phyloP scores from a whole-genome alignment of 495 filamentous ascomycete species.

The Aspergillus carlsbadensis region DNA sequence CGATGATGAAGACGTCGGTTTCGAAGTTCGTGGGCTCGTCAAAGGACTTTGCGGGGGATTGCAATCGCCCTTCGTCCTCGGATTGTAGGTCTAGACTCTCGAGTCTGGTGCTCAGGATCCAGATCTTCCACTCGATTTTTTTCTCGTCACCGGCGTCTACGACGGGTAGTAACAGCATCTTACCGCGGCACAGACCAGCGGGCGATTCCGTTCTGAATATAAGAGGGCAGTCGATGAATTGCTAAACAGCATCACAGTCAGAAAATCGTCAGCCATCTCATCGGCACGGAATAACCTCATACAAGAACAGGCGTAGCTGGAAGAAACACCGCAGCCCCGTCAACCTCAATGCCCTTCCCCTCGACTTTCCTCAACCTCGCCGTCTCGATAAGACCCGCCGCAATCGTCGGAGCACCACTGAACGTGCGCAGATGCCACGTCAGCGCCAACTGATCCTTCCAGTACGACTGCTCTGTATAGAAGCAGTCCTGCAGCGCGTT shows the following conservation, averaged over 20 bases:
- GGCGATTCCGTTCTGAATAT: conserved; percentile 18
- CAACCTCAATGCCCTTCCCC: conserved; percentile 16
- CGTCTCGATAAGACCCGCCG: conserved; percentile 17
- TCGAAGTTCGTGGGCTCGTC: neutral
- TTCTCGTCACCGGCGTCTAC: neutral
- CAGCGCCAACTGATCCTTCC: conserved; percentile 24
- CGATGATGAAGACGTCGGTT: conserved; percentile 28
- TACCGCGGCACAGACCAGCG: conserved; percentile 18
- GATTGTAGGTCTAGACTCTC: conserved; percentile 16
- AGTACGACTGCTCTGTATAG: conserved; percentile 22
- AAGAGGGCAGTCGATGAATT: conserved; percentile 27
- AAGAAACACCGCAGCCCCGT: conserved; percentile 18
- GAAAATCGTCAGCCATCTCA: too few relatives aligned
- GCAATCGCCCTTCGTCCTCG: conserved; percentile 17
- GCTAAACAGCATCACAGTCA: conserved; percentile 8
- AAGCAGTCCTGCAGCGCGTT: conserved; percentile 13
- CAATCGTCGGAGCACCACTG: conserved; percentile 4
- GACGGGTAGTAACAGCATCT: conserved; percentile 21
- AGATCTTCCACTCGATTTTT: conserved; percentile 24
- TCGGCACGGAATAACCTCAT: too few relatives aligned
- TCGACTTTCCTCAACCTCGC: conserved; percentile 11
- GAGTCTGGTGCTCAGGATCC: conserved; percentile 22
- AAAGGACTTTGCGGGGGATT: neutral
- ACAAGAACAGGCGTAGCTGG: conserved; percentile 19
- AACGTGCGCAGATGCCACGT: conserved; percentile 28